phyloP scores from a whole-genome alignment of 148 eudicot genomes.

The Salicornia ramosissima region DNA sequence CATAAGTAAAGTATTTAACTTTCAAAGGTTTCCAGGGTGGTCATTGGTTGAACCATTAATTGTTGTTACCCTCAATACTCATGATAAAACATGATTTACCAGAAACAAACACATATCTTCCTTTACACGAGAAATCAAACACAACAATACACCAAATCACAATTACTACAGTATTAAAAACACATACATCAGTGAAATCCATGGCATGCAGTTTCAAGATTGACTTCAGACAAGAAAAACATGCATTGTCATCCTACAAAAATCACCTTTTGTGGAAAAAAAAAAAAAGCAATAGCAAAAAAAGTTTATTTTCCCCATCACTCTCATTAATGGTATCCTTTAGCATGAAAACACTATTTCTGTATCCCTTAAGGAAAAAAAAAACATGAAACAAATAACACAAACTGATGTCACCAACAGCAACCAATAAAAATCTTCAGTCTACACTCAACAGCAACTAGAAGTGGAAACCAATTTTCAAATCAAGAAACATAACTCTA shows the following conservation, averaged over 20 bases:
- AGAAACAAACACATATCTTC: no score
- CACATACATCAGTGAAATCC: slow-evolving; percentile 9
- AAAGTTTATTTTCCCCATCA: neutral
- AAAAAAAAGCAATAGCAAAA: neutral
- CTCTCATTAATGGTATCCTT: neutral
- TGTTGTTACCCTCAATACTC: no score
- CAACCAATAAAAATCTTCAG: neutral
- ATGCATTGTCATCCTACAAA: neutral
- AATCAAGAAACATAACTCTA: neutral
- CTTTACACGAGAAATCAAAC: no score
- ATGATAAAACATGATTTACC: no score
- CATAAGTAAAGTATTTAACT: neutral
- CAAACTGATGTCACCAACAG: neutral
- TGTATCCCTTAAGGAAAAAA: neutral
- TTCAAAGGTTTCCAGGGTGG: neutral
- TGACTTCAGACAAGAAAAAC: neutral
- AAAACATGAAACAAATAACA: slow-evolving; percentile 5
- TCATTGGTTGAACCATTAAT: neutral
- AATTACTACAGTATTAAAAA: no score
- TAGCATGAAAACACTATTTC: neutral
- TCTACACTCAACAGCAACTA: neutral
- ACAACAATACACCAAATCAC: no score
- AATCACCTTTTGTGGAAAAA: neutral
- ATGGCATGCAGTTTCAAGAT: neutral
- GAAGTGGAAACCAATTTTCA: neutral